Percentiles rank a stretch among this genome's conserved stretches.
phyloP scores from a whole-genome alignment of 2,329 filamentous ascomycete genomes.

The Claviceps purpurea region DNA sequence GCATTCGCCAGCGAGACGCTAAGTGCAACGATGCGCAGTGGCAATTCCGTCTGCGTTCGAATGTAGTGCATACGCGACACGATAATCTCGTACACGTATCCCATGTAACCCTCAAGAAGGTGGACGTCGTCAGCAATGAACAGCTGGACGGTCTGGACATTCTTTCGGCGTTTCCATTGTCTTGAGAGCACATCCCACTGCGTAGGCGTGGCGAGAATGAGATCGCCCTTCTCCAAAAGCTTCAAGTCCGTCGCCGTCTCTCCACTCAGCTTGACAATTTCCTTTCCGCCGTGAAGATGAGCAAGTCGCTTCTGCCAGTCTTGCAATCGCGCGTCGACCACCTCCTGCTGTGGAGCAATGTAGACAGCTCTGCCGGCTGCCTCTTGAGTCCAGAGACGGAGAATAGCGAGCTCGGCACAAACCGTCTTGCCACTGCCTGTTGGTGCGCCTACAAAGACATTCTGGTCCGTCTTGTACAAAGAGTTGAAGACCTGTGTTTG shows the following conservation, averaged over 20 bases:
- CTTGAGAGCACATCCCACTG: constrained; percentile 96
- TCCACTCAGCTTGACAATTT: constrained; percentile 83
- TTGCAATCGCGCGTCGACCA: constrained; percentile 67
- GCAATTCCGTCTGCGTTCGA: constrained; percentile 70
- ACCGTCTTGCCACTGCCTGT: constrained; percentile 94
- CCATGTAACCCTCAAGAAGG: constrained; percentile 72
- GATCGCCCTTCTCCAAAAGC: constrained; percentile 71
- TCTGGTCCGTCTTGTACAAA: constrained; percentile 80
- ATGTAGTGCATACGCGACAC: constrained; percentile 98
- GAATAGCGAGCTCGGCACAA: constrained; percentile 84
- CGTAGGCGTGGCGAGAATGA: constrained; percentile 80
- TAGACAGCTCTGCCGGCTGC: constrained; percentile 68
- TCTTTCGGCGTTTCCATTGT: constrained; percentile 94
- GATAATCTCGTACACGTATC: constrained; percentile 88
- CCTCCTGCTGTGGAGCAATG: constrained; percentile 85
- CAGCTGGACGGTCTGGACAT: constrained; percentile 76
- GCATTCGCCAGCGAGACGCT: constrained; percentile 90
- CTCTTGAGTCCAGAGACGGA: constrained; percentile 63
- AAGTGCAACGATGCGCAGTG: constrained; percentile 76
- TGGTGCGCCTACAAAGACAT: constrained; percentile 84
- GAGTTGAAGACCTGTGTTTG: constrained; percentile 97
- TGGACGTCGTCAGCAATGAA: constrained; percentile 95
- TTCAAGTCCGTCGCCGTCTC: constrained; percentile 87
- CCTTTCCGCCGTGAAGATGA: constrained; percentile 66
- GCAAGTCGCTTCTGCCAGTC: constrained; percentile 76